Conservation (phyloP, 108 stramenopile genomes). For the Pseudonitzschia multiseries region DNA sequence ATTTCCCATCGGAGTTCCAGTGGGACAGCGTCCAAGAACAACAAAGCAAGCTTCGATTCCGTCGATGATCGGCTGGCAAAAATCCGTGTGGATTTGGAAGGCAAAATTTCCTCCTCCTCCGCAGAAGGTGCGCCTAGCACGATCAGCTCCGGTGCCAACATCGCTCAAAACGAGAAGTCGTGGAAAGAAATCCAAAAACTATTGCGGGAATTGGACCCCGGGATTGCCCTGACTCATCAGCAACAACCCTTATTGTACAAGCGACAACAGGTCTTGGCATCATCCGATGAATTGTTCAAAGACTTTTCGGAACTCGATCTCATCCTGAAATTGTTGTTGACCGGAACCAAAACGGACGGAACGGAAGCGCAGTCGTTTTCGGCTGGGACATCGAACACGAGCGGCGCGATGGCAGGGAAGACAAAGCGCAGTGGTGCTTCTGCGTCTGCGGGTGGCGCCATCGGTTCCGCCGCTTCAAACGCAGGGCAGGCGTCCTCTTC, state of each 20-base stretch:
- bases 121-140: not conserved
- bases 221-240: slow-evolving; percentile 48
- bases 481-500: not conserved
- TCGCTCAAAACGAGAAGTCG: not conserved
- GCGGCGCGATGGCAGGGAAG: not conserved
- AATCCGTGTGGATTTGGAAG: not conserved
- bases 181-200: slow-evolving; percentile 28
- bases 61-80: not conserved
- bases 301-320: slow-evolving; percentile 54
- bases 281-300: slow-evolving; percentile 38
- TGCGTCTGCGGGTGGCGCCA: not conserved
- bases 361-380: not conserved
- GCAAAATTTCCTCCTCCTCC: slow-evolving; percentile 2
- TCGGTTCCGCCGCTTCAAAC: not conserved
- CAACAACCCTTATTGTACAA: slow-evolving; percentile 62
- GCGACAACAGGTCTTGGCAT: slow-evolving; percentile 67
- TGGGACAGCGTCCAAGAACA: not conserved
- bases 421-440: not conserved
- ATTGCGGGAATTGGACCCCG: slow-evolving; percentile 49
- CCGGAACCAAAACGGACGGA: not conserved
- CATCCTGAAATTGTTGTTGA: slow-evolving; percentile 51
- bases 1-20: not conserved
- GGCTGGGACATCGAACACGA: not conserved
- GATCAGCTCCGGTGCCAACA: not conserved
- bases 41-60: not conserved